A percentile compares a stretch with the other conserved stretches of the same genome.
These are phyloP conservation scores for Penicillium pancosmium DNA, from an alignment of 495 filamentous ascomycete genomes.

Conservation along the genomic window DNA sequence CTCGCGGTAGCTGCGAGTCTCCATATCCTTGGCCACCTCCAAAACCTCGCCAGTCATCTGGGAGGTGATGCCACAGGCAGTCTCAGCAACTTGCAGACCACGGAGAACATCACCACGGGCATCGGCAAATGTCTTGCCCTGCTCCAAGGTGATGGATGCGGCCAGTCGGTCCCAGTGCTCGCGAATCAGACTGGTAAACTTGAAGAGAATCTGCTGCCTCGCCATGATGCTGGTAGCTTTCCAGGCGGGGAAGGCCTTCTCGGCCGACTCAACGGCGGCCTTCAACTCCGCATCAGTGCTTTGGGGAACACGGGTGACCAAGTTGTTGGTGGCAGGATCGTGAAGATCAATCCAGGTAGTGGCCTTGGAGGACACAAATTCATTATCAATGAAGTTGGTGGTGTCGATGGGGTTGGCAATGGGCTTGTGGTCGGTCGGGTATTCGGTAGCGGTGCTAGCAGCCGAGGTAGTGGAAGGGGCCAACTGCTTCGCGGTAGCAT, in stretches of 20 bases:
- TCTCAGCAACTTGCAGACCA: conserved; percentile 95
- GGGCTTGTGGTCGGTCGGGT: conserved; percentile 80
- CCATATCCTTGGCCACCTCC: conserved; percentile 99
- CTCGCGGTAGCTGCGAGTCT: conserved; percentile 90
- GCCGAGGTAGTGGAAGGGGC: conserved; percentile 55
- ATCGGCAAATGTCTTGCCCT: conserved; percentile 98
- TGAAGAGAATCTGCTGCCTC: conserved; percentile 97
- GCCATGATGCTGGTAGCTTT: conserved; percentile 78
- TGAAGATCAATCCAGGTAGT: conserved; percentile 86
- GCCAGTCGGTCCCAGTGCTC: conserved; percentile 96
- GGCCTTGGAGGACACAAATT: conserved; percentile 76
- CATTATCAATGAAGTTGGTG: conserved; percentile 88
- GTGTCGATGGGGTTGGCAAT: conserved; percentile 78
- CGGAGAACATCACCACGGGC: conserved; percentile 93
- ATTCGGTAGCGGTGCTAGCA: conserved; percentile 66
- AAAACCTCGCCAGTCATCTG: conserved; percentile 92
- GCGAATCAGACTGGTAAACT: conserved; percentile 85
- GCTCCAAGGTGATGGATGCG: conserved; percentile 94
- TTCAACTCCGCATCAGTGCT: conserved; percentile 87
- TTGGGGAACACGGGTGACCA: conserved; percentile 97
- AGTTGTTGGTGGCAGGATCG: conserved; percentile 96
- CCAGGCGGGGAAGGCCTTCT: conserved; percentile 91
- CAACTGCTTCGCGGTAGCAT: conserved; percentile 64
- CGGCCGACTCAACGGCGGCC: conserved; percentile 83
- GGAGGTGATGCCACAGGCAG: conserved; percentile 90